Evolutionary conservation across 179 eudicot genomes (phyloP), one percentile per base, ranked within the genome.

Genomic region (Silene vulgaris): DNA sequence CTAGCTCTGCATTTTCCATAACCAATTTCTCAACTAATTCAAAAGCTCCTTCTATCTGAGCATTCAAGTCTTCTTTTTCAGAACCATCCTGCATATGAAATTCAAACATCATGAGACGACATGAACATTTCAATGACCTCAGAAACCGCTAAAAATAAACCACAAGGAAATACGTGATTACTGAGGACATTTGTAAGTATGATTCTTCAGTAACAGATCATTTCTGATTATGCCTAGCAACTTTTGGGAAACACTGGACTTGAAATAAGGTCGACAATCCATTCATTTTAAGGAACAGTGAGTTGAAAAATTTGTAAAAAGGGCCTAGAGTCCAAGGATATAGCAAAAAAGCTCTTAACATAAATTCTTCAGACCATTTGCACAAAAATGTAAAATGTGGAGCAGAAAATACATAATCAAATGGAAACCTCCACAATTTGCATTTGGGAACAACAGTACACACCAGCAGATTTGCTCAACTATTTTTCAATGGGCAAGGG

Each of bases 1-100:
- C 93, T 74, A 89, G 89, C 78, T 90, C 88, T 21, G 90, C 89
- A 80, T 91, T 90, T 85, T 91, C 93, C 57, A 77, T 32, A 52
- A 86, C 80, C 85, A 91, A 74, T 79, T 82, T 90, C 78, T 86
- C 91, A 72, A 89, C 83, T 62, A 90, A 81, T 35, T 82, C 74
- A 72, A 65, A 83, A 32, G 88, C 82, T 69, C 84, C 89, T 79
- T 89, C 90, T 75, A 81, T 67, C 85, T 88, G 79, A 82, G 82
- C 65, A 77, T 80, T 84, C 69, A 82, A 64, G 26, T 81, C 85
- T 73, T 87, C 86, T 74, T 71, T 75, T 79, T 78, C 86, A 62
- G 83, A 67, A 26, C 62, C 75, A 60, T 76, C 83, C 91, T 90
- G 62, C 79, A 82, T 67, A 50, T 66, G 19, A 63, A 61, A 73